Percentiles rank a stretch among this genome's conserved stretches.
These are phyloP conservation scores for Trichoderma atroviride DNA, from an alignment of 2,329 filamentous ascomycete genomes.

Conservation along the genomic window DNA sequence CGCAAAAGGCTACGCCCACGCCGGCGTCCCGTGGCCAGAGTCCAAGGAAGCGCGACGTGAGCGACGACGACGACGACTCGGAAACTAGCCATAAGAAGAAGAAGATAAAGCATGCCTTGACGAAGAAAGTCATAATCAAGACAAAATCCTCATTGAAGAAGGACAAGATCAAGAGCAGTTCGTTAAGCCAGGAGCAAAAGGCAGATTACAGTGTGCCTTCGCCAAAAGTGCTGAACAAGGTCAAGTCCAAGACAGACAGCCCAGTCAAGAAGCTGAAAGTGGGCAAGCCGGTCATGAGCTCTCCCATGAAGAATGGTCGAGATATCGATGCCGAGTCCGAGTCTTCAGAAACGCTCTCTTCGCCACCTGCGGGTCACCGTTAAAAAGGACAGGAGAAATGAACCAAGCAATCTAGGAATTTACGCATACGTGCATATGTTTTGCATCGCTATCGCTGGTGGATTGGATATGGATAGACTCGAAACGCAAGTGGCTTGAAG, in stretches of 20 bases:
- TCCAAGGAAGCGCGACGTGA: constrained; percentile 60
- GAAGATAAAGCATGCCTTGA: constrained; percentile 52
- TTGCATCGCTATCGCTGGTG: neutral
- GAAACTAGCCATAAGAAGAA: constrained; percentile 60
- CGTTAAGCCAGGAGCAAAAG: constrained; percentile 55
- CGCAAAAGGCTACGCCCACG: constrained; percentile 63
- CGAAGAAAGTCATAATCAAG: constrained; percentile 61
- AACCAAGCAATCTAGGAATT: neutral
- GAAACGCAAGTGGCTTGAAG: constrained; percentile 26
- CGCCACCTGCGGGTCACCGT: constrained; percentile 45
- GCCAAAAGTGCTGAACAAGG: constrained; percentile 38
- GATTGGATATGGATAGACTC: constrained; percentile 37
- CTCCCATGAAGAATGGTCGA: constrained; percentile 53
- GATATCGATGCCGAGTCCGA: constrained; percentile 57
- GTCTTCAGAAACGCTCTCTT: constrained; percentile 59
- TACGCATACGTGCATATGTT: neutral
- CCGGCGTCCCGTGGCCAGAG: constrained; percentile 57
- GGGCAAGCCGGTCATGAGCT: constrained; percentile 52
- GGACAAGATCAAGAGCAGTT: constrained; percentile 57
- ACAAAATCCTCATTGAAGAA: constrained; percentile 55
- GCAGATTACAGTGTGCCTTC: constrained; percentile 36
- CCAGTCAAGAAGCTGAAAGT: constrained; percentile 49
- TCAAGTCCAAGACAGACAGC: constrained; percentile 41
- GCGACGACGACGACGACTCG: constrained; percentile 57
- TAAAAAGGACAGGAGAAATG: neutral